Conservation (phyloP, 2,329 filamentous ascomycete species). For the Cladophialophora chaetospira region DNA sequence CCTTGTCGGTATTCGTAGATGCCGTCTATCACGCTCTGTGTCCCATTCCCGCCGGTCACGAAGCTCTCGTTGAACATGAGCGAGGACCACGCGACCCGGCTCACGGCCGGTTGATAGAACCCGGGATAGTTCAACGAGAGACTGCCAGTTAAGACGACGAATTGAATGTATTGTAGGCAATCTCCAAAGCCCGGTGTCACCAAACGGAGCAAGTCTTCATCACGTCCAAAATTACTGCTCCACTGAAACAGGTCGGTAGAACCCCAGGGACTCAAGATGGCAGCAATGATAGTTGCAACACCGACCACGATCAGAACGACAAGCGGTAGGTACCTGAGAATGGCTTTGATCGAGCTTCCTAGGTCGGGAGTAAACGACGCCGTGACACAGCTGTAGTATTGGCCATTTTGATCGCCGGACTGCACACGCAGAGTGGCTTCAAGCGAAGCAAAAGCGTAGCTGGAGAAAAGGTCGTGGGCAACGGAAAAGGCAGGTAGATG, state of each 20-base stretch:
- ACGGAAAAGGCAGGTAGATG: constrained; percentile 72
- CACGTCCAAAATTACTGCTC: constrained; percentile 96
- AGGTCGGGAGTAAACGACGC: constrained; percentile 83
- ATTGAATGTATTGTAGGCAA: constrained; percentile 96
- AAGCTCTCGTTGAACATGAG: constrained; percentile 94
- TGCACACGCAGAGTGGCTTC: constrained; percentile 71
- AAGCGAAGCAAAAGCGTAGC: constrained; percentile 84
- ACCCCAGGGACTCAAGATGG: constrained; percentile 91
- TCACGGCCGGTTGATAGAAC: constrained; percentile 88
- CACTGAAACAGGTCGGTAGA: constrained; percentile 87
- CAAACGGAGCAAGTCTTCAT: constrained; percentile 84
- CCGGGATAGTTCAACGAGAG: constrained; percentile 88
- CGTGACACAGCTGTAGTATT: constrained; percentile 75
- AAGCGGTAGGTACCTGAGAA: constrained; percentile 75
- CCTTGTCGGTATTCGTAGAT: constrained; percentile 72
- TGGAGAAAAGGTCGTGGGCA: constrained; percentile 72
- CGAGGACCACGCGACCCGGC: constrained; percentile 82
- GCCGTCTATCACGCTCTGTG: constrained; percentile 72
- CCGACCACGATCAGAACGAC: constrained; percentile 77
- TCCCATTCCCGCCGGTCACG: constrained; percentile 67
- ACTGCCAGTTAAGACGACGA: constrained; percentile 82
- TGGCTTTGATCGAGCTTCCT: constrained; percentile 65
- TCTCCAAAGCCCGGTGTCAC: constrained; percentile 96
- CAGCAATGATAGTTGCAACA: constrained; percentile 78
- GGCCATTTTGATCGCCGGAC: constrained; percentile 67